These are phyloP conservation scores for Rubia peregrina DNA, from an alignment of 305 asterid species.

Conservation along the genomic window DNA sequence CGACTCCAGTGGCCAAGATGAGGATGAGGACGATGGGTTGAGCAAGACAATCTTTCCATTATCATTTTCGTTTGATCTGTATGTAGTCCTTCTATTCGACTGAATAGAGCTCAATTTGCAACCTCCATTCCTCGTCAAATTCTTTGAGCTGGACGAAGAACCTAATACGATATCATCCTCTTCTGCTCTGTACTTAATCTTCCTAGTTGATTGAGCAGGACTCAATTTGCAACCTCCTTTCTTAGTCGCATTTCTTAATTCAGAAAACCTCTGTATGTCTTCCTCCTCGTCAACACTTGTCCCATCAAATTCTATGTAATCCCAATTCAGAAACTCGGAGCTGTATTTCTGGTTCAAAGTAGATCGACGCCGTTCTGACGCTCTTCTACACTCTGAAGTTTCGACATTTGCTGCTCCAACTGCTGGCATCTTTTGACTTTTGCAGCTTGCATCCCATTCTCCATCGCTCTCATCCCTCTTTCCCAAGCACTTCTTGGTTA, in stretches of 20 bases:
- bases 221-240: background rate
- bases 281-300: slow-evolving; percentile 12
- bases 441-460: slow-evolving; percentile 14
- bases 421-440: background rate
- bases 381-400: slow-evolving; percentile 7
- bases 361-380: slow-evolving; percentile 5
- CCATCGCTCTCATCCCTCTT: slow-evolving; percentile 3
- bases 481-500: background rate
- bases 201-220: background rate
- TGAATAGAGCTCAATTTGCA: background rate
- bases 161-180: background rate
- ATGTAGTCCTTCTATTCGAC: slow-evolving; percentile 1
- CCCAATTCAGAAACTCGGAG: slow-evolving; percentile 13
- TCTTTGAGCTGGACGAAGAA: background rate
- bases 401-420: background rate
- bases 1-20: slow-evolving; percentile 8
- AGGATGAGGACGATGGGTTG: slow-evolving; percentile 16
- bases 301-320: slow-evolving; percentile 2
- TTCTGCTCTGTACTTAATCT: slow-evolving; percentile 1
- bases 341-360: slow-evolving; percentile 12
- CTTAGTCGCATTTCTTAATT: background rate
- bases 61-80: slow-evolving; percentile 6
- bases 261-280: background rate
- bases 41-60: background rate
- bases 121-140: background rate